A percentile compares a stretch with the other conserved stretches of the same genome.
phyloP scores from a whole-genome alignment of 116 monocot species.

The Dioscorea cayenensis region DNA sequence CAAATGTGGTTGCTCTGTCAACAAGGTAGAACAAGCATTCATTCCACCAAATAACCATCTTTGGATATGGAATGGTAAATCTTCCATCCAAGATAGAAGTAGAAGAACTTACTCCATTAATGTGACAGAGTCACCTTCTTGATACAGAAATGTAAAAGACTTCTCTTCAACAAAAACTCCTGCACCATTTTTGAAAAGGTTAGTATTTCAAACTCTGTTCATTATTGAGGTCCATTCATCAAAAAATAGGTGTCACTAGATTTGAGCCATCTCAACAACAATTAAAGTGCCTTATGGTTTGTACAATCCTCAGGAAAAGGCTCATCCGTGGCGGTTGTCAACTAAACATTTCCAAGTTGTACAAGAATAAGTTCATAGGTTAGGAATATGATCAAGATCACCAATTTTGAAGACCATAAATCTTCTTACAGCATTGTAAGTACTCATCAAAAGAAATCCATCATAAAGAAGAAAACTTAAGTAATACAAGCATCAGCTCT shows the following conservation, averaged over 20 bases:
- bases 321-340: no score
- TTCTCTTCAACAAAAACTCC: constrained; percentile 91
- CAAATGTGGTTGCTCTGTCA: constrained; percentile 73
- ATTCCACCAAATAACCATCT: background rate
- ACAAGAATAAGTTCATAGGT: no score
- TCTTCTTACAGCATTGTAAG: no score
- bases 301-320: no score
- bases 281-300: no score
- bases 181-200: constrained; percentile 21
- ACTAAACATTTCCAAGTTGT: no score
- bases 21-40: background rate
- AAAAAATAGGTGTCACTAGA: background rate
- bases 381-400: no score
- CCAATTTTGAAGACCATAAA: no score
- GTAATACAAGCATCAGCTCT: background rate
- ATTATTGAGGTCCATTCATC: background rate
- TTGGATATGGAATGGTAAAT: background rate
- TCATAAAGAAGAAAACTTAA: background rate
- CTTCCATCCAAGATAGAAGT: background rate
- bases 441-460: background rate
- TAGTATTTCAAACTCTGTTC: background rate
- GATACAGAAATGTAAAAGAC: constrained; percentile 69
- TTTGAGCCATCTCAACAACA: no score
- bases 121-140: constrained; percentile 63
- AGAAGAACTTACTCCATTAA: constrained; percentile 82